Evolutionary conservation across 495 filamentous ascomycete genomes (phyloP).

Genomic region (Neurospora sp.): DNA sequence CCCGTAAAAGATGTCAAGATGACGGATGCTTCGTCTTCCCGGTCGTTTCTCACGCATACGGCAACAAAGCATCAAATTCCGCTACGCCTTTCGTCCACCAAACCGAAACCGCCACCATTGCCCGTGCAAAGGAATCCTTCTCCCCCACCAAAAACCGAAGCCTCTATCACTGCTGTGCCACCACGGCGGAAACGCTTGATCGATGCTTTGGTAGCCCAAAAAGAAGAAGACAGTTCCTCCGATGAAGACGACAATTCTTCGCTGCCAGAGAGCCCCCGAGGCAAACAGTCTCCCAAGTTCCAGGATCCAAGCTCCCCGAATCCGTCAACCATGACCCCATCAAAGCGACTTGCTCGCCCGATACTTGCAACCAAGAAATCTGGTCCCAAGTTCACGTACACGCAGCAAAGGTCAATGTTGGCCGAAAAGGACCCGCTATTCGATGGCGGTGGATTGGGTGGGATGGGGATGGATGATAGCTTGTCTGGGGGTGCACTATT

Average conservation of each 20-base stretch:
- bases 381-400: slow-evolving; percentile 36
- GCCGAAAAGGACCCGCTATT: slow-evolving; percentile 30
- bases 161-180: neutral
- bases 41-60: slow-evolving; percentile 15
- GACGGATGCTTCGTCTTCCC: slow-evolving; percentile 6
- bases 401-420: slow-evolving; percentile 37
- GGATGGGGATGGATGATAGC: slow-evolving; percentile 19
- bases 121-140: slow-evolving; percentile 7
- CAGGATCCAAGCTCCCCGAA: slow-evolving; percentile 11
- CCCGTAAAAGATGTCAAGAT: slow-evolving; percentile 17
- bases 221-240: slow-evolving; percentile 9
- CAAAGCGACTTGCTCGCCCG: slow-evolving; percentile 7
- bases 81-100: slow-evolving; percentile 23
- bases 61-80: slow-evolving; percentile 24
- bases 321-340: neutral
- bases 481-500: slow-evolving; percentile 26
- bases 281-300: slow-evolving; percentile 1
- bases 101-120: slow-evolving; percentile 1
- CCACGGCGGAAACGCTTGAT: slow-evolving; percentile 40
- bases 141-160: neutral
- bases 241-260: slow-evolving; percentile 10
- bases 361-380: slow-evolving; percentile 13
- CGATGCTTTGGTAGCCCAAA: slow-evolving; percentile 43
- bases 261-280: neutral
- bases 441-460: slow-evolving; percentile 12